Base-by-base conservation (phyloP, 2,329 filamentous ascomycete genomes). In the Sarocladium oryzae region DNA sequence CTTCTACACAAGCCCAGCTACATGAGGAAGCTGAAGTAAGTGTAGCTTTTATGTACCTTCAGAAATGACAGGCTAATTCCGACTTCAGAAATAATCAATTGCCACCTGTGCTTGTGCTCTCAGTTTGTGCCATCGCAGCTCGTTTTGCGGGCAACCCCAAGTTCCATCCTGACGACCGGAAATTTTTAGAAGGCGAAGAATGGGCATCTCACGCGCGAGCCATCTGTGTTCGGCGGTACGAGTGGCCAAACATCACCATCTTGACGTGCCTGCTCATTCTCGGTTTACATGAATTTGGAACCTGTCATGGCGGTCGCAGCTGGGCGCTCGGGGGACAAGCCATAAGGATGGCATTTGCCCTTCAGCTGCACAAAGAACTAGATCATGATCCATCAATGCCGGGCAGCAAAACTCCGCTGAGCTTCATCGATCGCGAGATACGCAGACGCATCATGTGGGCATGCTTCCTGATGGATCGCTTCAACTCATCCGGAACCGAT, bases 311-410 rank as follows among this genome's bases (percentile, higher is more conserved):
- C 52, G 92, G 91, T 13, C 81, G 92, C 57, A 96, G 91, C 65
- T 99, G 93, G 93, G 89, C 95, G 54, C 81, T 97, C 56, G 91
- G 91, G 16, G 93, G 93, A 1, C 91, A 95, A 74, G 93, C 92
- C 13, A 90, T 96, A 61, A 81, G 93, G 35, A 97, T 97, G 93
- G 93, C 92, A 8, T 96, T 95, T 67, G 93, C 93, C 13, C 73
- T 99, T 41, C 92, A 97, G 64, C 72, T 99, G 24, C 93, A 99
- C 70, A 88, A 86, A 63, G 93, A 97, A 65, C 77, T 96, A 24
- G 89, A 95, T 56, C 82, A 87, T 61, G 89, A 95, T 58, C 87
- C 88, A 0, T 69, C 81, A 32, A 78, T 78, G n/a, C 73, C 77
- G n/a, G 79, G 79, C 36, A 76, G 78, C 18, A 74, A 78, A 11